Percentiles rank a stretch among this genome's conserved stretches.
Evolutionary conservation across 345 rosid species (phyloP).

Genomic region (Arabidopsis suecica): DNA sequence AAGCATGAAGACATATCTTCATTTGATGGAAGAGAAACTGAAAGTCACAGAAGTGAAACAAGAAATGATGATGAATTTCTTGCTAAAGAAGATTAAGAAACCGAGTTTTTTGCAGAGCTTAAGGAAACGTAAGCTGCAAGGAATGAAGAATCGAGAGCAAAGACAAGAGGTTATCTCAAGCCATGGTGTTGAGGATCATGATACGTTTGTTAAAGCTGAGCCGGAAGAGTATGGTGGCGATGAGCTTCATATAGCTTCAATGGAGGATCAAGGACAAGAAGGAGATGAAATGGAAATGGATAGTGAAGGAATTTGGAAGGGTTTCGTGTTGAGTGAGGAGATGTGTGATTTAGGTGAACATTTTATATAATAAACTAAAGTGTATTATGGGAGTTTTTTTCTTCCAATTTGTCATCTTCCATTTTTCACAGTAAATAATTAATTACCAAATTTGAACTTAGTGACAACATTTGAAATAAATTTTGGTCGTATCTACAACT

Average conservation of each 20-base stretch:
- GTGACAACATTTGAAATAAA: background rate
- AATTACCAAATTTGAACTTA: too few relatives aligned
- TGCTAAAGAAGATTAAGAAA: conserved; percentile 61
- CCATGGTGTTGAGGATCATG: conserved; percentile 30
- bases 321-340: conserved; percentile 54
- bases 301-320: conserved; percentile 55
- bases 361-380: conserved; percentile 8
- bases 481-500: too few relatives aligned
- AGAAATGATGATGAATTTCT: conserved; percentile 64
- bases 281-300: conserved; percentile 37
- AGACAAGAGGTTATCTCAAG: conserved; percentile 16
- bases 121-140: conserved; percentile 54
- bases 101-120: conserved; percentile 54
- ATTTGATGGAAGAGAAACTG: conserved; percentile 58
- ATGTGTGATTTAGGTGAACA: conserved; percentile 37
- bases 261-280: conserved; percentile 34
- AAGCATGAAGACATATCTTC: conserved; percentile 53
- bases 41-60: conserved; percentile 56
- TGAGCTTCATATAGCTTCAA: conserved; percentile 35
- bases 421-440: too few relatives aligned
- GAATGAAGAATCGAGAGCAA: conserved; percentile 43
- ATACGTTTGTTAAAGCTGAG: conserved; percentile 53
- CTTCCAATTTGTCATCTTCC: background rate
- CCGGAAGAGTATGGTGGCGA: conserved; percentile 45
- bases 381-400: background rate